phyloP scores from a whole-genome alignment of 768 basidiomycete genomes.

The Tulasnella sp. region DNA sequence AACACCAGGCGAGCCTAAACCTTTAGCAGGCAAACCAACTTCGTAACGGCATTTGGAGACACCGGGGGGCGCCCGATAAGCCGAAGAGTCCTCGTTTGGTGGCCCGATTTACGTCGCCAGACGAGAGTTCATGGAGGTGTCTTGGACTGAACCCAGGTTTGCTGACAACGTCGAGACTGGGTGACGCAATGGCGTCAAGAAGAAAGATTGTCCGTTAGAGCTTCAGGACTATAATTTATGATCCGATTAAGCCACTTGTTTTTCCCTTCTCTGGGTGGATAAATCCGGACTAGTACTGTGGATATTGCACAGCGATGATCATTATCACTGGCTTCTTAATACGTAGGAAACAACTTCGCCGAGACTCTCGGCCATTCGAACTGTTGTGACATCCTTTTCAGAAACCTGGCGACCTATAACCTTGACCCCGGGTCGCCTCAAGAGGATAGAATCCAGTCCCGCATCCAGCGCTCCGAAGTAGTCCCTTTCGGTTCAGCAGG shows the following conservation, averaged over 20 bases:
- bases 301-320: not conserved
- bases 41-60: not conserved
- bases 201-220: not conserved
- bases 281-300: not conserved
- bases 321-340: not conserved
- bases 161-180: not conserved
- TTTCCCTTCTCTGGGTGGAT: not conserved
- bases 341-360: not conserved
- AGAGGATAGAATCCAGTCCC: slow-evolving; percentile 50
- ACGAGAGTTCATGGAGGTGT: not conserved
- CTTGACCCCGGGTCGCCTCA: slow-evolving; percentile 40
- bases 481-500: slow-evolving; percentile 40
- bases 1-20: not conserved
- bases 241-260: not conserved
- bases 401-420: not conserved
- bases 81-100: not conserved
- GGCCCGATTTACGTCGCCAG: not conserved
- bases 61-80: not conserved
- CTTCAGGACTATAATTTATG: not conserved
- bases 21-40: not conserved
- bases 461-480: slow-evolving; percentile 52
- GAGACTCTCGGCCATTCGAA: not conserved
- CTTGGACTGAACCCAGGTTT: not conserved
- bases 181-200: not conserved
- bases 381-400: not conserved